Base-by-base conservation (phyloP, 805 yeast species). In the Starmerella bacillaris region DNA sequence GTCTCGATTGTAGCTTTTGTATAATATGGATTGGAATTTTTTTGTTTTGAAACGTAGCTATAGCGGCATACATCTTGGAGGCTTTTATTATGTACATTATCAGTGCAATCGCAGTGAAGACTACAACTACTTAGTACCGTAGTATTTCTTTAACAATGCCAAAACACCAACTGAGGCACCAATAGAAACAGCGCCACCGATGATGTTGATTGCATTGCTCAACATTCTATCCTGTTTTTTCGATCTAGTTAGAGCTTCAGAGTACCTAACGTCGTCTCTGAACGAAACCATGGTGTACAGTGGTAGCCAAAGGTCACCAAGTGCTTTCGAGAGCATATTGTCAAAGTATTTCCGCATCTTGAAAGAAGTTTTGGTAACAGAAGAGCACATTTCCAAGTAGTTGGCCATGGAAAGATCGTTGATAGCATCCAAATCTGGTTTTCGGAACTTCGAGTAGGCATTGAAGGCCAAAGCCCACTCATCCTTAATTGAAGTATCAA, bases 251-350 rank as follows among this genome's bases (percentile, higher is more conserved):
- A 78, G 62, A 2, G 92, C 92, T 35, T 63, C 61, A 1, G 82
- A 67, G 50, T 84, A 84, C 7, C 77, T 62, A 22, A 83, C 74
- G 51, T 84, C 94, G 5, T 74, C 70, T 41, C 93, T 63, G 59
- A 84, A 84, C 1, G 93, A 76, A 3, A 84, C 79, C 95, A 84
- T 83, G 7, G 93, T 74, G 55, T 84, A 84, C 47, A 84, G 59
- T 1, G 94, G 94, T 21, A 82, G 57, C 92, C 94, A 79, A 24
- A 52, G 55, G 15, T 70, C 74, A 38, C 72, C 73, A 18, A 73
- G 55, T 8, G 64, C 41, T 33, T 64, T 65, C 6, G 82, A 75
- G 36, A 84, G 56, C 4, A 69, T 40, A 33, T 68, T 67, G 51
- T 84, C 95, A 8, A 80, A 51, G 32, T 62, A 59, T 51, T 82